These are phyloP conservation scores for Pleurotus cornucopiae DNA, from an alignment of 768 basidiomycete genomes.

Conservation along the genomic window DNA sequence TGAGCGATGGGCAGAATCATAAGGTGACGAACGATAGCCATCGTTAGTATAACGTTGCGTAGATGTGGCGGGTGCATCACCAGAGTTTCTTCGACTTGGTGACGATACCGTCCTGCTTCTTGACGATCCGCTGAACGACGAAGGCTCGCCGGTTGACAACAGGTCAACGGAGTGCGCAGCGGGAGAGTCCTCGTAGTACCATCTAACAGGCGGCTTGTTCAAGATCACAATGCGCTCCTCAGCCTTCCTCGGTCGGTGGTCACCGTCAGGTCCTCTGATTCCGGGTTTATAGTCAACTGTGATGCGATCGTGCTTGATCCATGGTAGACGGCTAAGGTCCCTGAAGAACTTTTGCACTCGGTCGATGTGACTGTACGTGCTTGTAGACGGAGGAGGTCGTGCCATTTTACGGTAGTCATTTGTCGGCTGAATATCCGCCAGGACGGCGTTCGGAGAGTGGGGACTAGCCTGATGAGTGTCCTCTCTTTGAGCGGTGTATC, in stretches of 20 bases:
- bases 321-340: background rate
- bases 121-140: background rate
- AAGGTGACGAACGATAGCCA: background rate
- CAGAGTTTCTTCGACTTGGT: background rate
- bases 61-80: background rate
- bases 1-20: background rate
- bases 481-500: background rate
- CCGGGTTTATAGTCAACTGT: background rate
- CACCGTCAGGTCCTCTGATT: background rate
- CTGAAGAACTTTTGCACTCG: constrained; percentile 1
- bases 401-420: constrained; percentile 5
- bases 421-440: background rate
- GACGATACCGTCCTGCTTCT: background rate
- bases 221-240: background rate
- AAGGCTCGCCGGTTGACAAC: background rate
- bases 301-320: constrained; percentile 1
- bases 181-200: background rate
- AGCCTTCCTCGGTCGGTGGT: background rate
- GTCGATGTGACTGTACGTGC: background rate
- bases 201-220: background rate
- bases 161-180: constrained; percentile 1
- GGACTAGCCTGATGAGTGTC: background rate
- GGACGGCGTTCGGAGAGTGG: background rate
- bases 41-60: background rate
- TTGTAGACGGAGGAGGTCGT: background rate